Conservation (phyloP, 1,284 basidiomycete genomes). For the Schizophyllum commune region DNA sequence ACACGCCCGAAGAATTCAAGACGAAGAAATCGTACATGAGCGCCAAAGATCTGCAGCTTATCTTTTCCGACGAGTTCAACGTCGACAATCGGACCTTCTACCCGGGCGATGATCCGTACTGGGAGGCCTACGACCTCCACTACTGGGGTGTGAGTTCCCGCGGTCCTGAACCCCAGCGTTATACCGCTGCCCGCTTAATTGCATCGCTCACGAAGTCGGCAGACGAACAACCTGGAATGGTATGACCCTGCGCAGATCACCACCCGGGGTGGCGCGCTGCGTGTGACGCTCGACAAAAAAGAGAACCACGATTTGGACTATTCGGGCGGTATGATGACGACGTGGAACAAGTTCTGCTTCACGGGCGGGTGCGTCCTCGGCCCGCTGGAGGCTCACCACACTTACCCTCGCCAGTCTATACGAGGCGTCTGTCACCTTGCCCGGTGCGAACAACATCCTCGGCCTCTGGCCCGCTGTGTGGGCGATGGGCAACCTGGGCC, state of each 20-base stretch:
- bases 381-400: background rate
- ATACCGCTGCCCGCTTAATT: background rate
- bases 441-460: slow-evolving; percentile 45
- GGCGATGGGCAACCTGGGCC: slow-evolving; percentile 60
- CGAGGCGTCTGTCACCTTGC: slow-evolving; percentile 52
- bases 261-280: slow-evolving; percentile 58
- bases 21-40: slow-evolving; percentile 38
- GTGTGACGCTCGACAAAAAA: slow-evolving; percentile 52
- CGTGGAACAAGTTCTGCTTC: slow-evolving; percentile 21
- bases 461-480: slow-evolving; percentile 69
- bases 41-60: slow-evolving; percentile 41
- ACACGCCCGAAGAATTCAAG: slow-evolving; percentile 50
- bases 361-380: background rate
- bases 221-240: slow-evolving; percentile 32
- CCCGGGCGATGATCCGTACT: slow-evolving; percentile 41
- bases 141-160: slow-evolving; percentile 29
- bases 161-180: no score
- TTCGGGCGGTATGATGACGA: slow-evolving; percentile 16
- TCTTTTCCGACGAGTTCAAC: slow-evolving; percentile 75
- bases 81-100: slow-evolving; percentile 53
- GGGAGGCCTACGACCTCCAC: slow-evolving; percentile 42
- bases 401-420: background rate
- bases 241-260: slow-evolving; percentile 42
- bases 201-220: slow-evolving; percentile 8
- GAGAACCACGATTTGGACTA: slow-evolving; percentile 13